Evolutionary conservation across 768 basidiomycete genomes (phyloP).

Genomic region (Mycena floridula): DNA sequence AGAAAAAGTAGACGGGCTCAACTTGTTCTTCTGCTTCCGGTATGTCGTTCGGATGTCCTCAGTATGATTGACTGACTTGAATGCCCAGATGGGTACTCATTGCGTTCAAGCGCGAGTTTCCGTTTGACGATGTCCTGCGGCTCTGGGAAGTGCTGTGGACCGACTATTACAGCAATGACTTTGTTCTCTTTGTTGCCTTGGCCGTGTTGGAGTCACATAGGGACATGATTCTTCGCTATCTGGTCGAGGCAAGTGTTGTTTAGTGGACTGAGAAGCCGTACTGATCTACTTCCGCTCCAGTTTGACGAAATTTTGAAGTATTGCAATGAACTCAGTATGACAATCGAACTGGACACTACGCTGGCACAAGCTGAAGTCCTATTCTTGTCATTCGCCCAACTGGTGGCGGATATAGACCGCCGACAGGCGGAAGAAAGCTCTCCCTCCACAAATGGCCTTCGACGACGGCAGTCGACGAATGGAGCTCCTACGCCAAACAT

Average conservation of each 20-base stretch:
- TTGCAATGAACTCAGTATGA: constrained; percentile 92
- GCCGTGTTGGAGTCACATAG: constrained; percentile 93
- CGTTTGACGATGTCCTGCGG: constrained; percentile 82
- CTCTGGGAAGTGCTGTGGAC: constrained; percentile 96
- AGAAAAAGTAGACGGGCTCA: constrained; percentile 87
- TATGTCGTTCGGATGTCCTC: constrained; percentile 28
- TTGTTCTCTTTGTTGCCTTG: constrained; percentile 91
- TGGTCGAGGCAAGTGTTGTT: constrained; percentile 74
- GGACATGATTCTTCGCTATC: constrained; percentile 91
- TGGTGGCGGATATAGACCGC: constrained; percentile 86
- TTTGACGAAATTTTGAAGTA: constrained; percentile 87
- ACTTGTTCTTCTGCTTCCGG: constrained; percentile 98
- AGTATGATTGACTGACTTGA: not conserved
- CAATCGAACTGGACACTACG: constrained; percentile 94
- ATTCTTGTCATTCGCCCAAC: constrained; percentile 84
- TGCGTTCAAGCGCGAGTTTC: constrained; percentile 93
- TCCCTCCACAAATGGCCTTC: constrained; percentile 20
- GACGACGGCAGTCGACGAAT: constrained; percentile 24
- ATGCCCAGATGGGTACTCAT: constrained; percentile 80
- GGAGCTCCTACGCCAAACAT: constrained; percentile 18
- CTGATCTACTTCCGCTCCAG: constrained; percentile 30
- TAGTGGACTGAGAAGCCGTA: too few relatives aligned
- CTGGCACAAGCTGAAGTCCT: constrained; percentile 96
- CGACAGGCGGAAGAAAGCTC: constrained; percentile 53
- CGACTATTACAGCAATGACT: constrained; percentile 80